Percentiles rank a stretch among this genome's conserved stretches.
phyloP scores from a whole-genome alignment of 1,139 yeast species.

The Candida gigantensis region DNA sequence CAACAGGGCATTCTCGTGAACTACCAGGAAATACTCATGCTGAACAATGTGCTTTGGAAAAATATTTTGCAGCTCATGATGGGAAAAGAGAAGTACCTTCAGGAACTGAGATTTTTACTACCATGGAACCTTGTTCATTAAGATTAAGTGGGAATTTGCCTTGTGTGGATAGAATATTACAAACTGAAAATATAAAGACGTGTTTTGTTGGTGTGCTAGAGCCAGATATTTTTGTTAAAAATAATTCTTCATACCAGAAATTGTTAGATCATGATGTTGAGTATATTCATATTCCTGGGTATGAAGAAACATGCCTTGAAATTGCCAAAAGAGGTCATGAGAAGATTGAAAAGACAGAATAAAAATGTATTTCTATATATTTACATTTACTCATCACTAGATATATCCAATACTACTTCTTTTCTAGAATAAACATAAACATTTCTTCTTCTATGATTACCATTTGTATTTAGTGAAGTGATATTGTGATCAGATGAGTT shows the following conservation, averaged over 20 bases:
- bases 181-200: constrained; percentile 52
- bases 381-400: constrained; percentile 24
- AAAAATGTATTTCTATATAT: constrained; percentile 1
- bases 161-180: constrained; percentile 77
- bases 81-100: constrained; percentile 55
- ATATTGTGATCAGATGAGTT: constrained; percentile 6
- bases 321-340: constrained; percentile 81
- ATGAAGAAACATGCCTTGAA: constrained; percentile 66
- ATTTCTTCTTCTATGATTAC: constrained; percentile 30
- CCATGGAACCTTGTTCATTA: constrained; percentile 97
- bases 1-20: constrained; percentile 89
- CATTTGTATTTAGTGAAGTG: constrained; percentile 4
- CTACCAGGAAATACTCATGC: constrained; percentile 97
- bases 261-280: constrained; percentile 60
- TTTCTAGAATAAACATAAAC: constrained; percentile 60
- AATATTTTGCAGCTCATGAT: constrained; percentile 47
- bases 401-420: constrained; percentile 48
- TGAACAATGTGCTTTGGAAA: constrained; percentile 90
- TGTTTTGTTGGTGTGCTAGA: constrained; percentile 93
- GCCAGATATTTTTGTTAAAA: constrained; percentile 82
- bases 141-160: constrained; percentile 90
- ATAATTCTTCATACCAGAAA: constrained; percentile 64
- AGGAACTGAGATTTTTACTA: constrained; percentile 85
- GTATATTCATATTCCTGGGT: constrained; percentile 82
- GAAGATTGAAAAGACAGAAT: constrained; percentile 40